A percentile compares a stretch with the other conserved stretches of the same genome.
These are phyloP conservation scores for Sugiyamaella japonica DNA, from an alignment of 1,139 yeast genomes.

Conservation along the genomic window DNA sequence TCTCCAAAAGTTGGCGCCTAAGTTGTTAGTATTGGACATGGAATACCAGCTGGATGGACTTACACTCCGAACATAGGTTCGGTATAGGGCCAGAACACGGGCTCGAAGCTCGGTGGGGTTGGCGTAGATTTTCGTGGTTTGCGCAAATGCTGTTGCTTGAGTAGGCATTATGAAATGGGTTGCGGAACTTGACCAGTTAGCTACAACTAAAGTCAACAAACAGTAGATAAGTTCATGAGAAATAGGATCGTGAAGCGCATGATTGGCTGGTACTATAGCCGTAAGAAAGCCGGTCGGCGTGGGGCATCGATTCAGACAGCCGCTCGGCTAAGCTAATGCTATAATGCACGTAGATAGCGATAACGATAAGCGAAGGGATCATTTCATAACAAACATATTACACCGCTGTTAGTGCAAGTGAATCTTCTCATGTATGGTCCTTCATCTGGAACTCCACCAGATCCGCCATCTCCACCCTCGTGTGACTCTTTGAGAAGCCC, in stretches of 20 bases:
- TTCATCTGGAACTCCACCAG: background rate
- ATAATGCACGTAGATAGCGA: background rate
- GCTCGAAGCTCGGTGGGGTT: constrained; percentile 60
- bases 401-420: no score
- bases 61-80: constrained; percentile 63
- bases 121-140: constrained; percentile 70
- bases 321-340: no score
- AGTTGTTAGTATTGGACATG: constrained; percentile 6
- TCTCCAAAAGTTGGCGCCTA: constrained; percentile 50
- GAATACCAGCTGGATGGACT: no score
- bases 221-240: background rate
- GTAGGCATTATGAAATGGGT: constrained; percentile 49
- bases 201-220: background rate
- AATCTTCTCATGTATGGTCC: background rate
- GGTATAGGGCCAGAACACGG: constrained; percentile 70
- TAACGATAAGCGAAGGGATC: background rate
- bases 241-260: constrained; percentile 12
- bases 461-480: constrained; percentile 1
- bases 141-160: constrained; percentile 80
- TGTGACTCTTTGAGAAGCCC: constrained; percentile 28
- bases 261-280: constrained; percentile 2
- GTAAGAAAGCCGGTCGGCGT: no score
- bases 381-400: no score
- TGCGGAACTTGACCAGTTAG: background rate
- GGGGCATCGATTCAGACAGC: no score